Base-by-base conservation (phyloP, 2,329 filamentous ascomycete species). In the Stromatinia cepivora region DNA sequence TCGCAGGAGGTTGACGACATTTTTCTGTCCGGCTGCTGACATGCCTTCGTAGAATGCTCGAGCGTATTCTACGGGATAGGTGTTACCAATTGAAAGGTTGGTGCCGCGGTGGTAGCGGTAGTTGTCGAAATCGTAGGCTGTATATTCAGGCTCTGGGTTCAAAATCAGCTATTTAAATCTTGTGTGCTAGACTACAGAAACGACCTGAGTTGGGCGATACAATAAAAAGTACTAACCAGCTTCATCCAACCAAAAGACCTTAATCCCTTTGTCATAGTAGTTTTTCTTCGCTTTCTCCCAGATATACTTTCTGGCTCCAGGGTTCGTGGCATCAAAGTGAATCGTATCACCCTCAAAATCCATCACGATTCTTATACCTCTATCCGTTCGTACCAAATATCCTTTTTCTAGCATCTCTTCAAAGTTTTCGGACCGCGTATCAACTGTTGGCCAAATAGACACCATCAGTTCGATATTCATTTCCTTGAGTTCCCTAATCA, bases 211-310 rank as follows among this genome's bases (percentile, higher is more conserved):
- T 7, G 4, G 22, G 6, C 20, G 17, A 52, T 13, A 28, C 0
- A 28, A 28, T 28, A 17, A 25, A 15, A 39, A 28, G 22, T 50
- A 54, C 68, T 25, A 2, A 70, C 69, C 66, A 17, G 88, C 88
- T 76, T 91, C 88, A 72, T 91, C 89, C 0, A 91, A 82, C 88
- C 89, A 91, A 78, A 90, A 91, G 0, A 86, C 78, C 70, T 84
- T 84, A 77, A 91, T 87, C 2, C 89, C 89, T 67, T 85, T 86
- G 62, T 82, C 78, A 73, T 85, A 86, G 79, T 91, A 91, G 76
- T 90, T 87, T 66, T 83, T 73, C 75, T 86, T 87, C 0, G 80
- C 84, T 67, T 84, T 86, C 1, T 79, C 76, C 88, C 88, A 91
- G 3, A 91, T 80, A 57, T 84, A 91, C 1, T 81, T 74, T 3